A percentile compares a stretch with the other conserved stretches of the same genome.
Conservation (phyloP, 371 early-diverging fungal species). For the Lichtheimia hyalospora region DNA sequence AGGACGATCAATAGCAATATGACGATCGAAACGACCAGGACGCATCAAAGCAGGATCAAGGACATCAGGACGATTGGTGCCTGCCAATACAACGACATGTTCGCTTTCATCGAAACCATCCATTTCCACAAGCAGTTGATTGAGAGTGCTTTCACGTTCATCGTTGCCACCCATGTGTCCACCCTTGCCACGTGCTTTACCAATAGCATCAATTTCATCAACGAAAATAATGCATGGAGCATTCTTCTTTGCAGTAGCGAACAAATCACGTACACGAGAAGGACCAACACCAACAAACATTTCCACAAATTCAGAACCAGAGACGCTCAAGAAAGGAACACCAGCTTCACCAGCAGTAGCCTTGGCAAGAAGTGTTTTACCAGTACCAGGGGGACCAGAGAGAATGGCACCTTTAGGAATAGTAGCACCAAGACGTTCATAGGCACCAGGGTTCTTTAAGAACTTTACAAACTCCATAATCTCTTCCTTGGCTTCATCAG, state of each 20-base stretch:
- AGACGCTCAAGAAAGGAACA: constrained; percentile 96
- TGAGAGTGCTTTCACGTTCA: constrained; percentile 97
- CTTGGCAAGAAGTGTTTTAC: constrained; percentile 98
- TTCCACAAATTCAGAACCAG: constrained; percentile 99
- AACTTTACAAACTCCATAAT: constrained; percentile 99
- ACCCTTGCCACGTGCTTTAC: constrained; percentile 94
- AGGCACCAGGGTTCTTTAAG: constrained; percentile 96
- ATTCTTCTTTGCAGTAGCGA: constrained; percentile 95
- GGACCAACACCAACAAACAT: constrained; percentile 99
- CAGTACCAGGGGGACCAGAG: constrained; percentile 97
- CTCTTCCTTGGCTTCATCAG: constrained; percentile 99
- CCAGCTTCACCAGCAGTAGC: constrained; percentile 99
- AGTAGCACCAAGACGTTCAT: constrained; percentile 98
- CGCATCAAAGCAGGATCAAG: constrained; percentile 91
- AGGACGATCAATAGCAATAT: constrained; percentile 95
- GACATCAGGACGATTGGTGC: constrained; percentile 94
- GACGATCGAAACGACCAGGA: constrained; percentile 99
- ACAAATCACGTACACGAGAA: constrained; percentile 97
- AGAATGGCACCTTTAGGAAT: constrained; percentile 99
- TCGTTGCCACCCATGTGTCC: constrained; percentile 95
- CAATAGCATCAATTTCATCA: constrained; percentile 99
- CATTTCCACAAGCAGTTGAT: constrained; percentile 99
- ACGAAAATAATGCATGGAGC: constrained; percentile 99
- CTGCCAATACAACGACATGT: constrained; percentile 93
- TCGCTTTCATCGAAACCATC: constrained; percentile 95